Conservation (phyloP, 2,329 filamentous ascomycete species). For the Aspergillus sp. region DNA sequence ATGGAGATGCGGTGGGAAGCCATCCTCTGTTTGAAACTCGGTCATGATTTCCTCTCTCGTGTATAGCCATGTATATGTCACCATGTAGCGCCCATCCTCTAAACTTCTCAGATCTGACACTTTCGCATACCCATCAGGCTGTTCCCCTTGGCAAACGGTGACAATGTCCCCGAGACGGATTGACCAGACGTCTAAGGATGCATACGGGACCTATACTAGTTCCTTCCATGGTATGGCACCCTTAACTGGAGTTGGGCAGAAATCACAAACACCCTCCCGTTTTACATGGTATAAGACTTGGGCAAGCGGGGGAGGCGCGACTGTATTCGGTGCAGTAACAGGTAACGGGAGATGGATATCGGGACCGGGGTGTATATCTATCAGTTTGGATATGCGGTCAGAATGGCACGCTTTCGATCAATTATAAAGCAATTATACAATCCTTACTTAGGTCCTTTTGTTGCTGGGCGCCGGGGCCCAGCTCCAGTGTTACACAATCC, state of each 20-base stretch:
- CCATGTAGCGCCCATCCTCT: slow-evolving; percentile 3
- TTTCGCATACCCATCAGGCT: neutral
- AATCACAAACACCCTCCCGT: neutral
- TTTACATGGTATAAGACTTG: neutral
- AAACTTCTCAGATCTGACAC: neutral
- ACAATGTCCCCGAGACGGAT: slow-evolving; percentile 3
- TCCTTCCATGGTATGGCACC: neutral
- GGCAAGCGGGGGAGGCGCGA: neutral
- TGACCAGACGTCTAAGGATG: neutral
- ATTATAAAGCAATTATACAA: neutral
- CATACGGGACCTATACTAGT: neutral
- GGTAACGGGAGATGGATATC: neutral
- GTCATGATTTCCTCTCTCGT: neutral
- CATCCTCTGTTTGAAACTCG: neutral
- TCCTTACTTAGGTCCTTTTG: neutral
- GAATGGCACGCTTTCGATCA: neutral
- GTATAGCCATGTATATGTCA: slow-evolving; percentile 3
- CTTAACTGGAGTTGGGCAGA: neutral
- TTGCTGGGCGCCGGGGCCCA: neutral
- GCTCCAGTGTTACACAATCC: neutral
- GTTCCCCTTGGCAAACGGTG: neutral
- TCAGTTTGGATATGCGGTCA: neutral
- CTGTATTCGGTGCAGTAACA: neutral
- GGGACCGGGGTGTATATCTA: neutral
- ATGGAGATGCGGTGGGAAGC: neutral